A percentile compares a stretch with the other conserved stretches of the same genome.
phyloP scores from a whole-genome alignment of 768 basidiomycete species.

The Mycena latifolia region DNA sequence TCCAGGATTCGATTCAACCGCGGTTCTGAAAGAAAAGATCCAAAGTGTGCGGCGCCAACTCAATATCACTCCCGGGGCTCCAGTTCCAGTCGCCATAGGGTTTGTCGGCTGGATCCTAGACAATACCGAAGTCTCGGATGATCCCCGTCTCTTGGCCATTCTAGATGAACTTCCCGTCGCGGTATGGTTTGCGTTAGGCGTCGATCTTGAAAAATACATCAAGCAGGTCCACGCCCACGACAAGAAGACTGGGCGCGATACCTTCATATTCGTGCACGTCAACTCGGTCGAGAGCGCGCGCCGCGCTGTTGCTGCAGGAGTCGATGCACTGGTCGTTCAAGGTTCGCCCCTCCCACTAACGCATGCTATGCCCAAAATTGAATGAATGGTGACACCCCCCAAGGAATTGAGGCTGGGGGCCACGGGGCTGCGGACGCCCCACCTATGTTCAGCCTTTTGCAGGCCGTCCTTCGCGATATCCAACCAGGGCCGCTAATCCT shows the following conservation, averaged over 20 bases:
- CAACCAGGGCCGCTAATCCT: constrained; percentile 49
- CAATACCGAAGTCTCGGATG: constrained; percentile 47
- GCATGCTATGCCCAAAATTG: neutral
- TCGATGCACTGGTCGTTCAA: constrained; percentile 76
- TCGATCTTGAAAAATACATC: constrained; percentile 64
- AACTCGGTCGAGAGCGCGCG: constrained; percentile 62
- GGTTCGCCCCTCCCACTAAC: constrained; percentile 49
- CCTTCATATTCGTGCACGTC: constrained; percentile 66
- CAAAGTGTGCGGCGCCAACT: constrained; percentile 51
- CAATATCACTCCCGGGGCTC: constrained; percentile 40
- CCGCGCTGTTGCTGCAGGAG: constrained; percentile 54
- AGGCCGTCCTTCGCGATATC: constrained; percentile 48
- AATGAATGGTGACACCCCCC: no score
- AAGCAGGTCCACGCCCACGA: constrained; percentile 57
- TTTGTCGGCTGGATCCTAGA: constrained; percentile 71
- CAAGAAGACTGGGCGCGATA: constrained; percentile 54
- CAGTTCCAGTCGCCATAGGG: constrained; percentile 69
- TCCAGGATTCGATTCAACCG: constrained; percentile 53
- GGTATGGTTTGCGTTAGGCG: constrained; percentile 75
- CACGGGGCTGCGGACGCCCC: constrained; percentile 47
- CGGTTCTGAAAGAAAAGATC: constrained; percentile 57
- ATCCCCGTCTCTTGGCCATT: constrained; percentile 54
- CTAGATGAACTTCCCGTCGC: constrained; percentile 62
- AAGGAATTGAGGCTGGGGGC: constrained; percentile 9
- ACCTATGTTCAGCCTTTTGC: constrained; percentile 53